Conservation (phyloP, 192 early-diverging fungal genomes). For the Obelidium mucronatum region DNA sequence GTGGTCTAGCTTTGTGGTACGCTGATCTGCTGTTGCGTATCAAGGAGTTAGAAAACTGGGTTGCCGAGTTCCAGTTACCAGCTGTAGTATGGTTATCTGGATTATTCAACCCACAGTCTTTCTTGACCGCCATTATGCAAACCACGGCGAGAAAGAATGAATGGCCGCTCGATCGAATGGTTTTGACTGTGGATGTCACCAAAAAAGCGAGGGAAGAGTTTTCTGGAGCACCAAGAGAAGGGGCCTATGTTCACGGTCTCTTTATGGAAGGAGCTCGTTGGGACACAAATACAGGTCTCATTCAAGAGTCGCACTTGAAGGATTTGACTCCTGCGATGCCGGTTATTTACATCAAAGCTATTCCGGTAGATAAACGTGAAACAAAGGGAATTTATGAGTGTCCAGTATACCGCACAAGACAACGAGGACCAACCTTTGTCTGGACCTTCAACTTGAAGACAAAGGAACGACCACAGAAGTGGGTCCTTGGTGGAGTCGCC, state of each 20-base stretch:
- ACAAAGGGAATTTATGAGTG: slow-evolving; percentile 72
- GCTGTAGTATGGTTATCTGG: slow-evolving; percentile 68
- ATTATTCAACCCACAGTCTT: slow-evolving; percentile 74
- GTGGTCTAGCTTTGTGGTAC: slow-evolving; percentile 64
- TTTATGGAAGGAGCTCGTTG: slow-evolving; percentile 74
- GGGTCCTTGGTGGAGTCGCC: slow-evolving; percentile 67
- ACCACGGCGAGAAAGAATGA: slow-evolving; percentile 72
- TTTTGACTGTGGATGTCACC: slow-evolving; percentile 68
- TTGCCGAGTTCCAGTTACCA: slow-evolving; percentile 69
- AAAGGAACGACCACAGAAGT: slow-evolving; percentile 70
- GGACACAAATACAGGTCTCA: slow-evolving; percentile 69
- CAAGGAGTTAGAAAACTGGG: slow-evolving; percentile 70
- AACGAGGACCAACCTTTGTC: slow-evolving; percentile 68
- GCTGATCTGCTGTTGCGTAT: slow-evolving; percentile 68
- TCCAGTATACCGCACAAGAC: slow-evolving; percentile 67
- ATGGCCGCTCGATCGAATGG: slow-evolving; percentile 72
- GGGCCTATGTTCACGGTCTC: slow-evolving; percentile 68
- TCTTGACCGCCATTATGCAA: slow-evolving; percentile 75
- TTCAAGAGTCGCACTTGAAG: slow-evolving; percentile 69
- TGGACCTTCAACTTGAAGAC: slow-evolving; percentile 76
- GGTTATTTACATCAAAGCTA: slow-evolving; percentile 70
- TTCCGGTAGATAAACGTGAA: slow-evolving; percentile 71
- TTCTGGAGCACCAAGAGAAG: slow-evolving; percentile 67
- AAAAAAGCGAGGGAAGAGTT: slow-evolving; percentile 70
- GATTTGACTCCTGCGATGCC: slow-evolving; percentile 72